Conservation (phyloP, 805 yeast species). For the Cyberlindnera lachancei region DNA sequence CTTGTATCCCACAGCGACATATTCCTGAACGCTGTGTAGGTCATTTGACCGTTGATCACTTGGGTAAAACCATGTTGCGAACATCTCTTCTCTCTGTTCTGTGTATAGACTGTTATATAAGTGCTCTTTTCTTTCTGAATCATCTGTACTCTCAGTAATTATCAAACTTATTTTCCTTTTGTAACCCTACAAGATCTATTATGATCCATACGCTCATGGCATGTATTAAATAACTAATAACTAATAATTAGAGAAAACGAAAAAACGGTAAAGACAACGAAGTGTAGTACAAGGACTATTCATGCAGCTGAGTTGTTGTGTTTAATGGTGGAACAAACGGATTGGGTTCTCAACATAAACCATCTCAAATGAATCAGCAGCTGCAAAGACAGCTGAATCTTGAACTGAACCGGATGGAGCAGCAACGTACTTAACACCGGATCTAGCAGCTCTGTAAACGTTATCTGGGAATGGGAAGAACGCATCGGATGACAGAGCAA, state of each 20-base stretch:
- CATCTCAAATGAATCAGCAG: conserved; percentile 85
- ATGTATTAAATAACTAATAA: neutral
- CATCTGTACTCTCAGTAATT: no score
- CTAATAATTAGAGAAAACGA: neutral
- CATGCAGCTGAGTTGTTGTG: neutral
- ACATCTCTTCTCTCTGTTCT: conserved; percentile 41
- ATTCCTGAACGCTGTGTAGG: conserved; percentile 99
- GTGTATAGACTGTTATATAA: neutral
- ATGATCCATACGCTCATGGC: no score
- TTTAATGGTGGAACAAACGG: conserved; percentile 91
- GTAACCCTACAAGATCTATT: no score
- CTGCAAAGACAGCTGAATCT: conserved; percentile 93
- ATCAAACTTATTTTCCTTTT: no score
- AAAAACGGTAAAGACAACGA: neutral
- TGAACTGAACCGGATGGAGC: conserved; percentile 98
- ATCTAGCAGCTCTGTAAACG: conserved; percentile 93
- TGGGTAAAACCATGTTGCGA: conserved; percentile 99
- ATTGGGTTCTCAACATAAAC: conserved; percentile 96
- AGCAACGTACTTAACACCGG: conserved; percentile 93
- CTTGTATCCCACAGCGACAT: conserved; percentile 68
- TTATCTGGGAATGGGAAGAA: conserved; percentile 99
- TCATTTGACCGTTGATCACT: conserved; percentile 85
- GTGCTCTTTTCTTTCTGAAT: no score
- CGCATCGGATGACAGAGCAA: conserved; percentile 93
- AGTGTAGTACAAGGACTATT: no score